A percentile compares a stretch with the other conserved stretches of the same genome.
phyloP scores from a whole-genome alignment of 148 eudicot species.

The Fagopyrum esculentum region DNA sequence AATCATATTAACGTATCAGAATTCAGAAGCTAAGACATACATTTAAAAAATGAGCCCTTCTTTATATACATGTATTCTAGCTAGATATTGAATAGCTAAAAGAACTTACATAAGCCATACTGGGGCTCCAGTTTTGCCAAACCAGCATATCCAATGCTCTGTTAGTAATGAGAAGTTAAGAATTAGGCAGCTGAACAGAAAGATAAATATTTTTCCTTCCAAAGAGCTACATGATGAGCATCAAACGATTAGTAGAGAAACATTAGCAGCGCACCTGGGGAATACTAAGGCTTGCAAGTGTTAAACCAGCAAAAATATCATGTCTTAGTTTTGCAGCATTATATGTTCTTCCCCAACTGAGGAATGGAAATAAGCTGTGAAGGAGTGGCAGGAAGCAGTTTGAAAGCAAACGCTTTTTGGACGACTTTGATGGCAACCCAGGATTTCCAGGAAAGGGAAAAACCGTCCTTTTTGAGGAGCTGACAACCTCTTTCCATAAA shows the following conservation, averaged over 20 bases:
- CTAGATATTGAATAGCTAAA: background rate
- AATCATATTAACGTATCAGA: background rate
- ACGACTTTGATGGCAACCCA: slow-evolving; percentile 17
- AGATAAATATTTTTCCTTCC: background rate
- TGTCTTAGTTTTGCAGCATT: slow-evolving; percentile 30
- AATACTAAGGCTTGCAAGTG: slow-evolving; percentile 53
- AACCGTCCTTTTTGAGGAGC: slow-evolving; percentile 21
- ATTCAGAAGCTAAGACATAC: background rate
- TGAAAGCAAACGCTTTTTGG: background rate
- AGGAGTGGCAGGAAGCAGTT: slow-evolving; percentile 20
- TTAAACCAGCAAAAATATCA: slow-evolving; percentile 43
- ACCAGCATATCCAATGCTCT: slow-evolving; percentile 60
- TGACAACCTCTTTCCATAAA: slow-evolving; percentile 21
- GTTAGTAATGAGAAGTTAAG: slow-evolving; percentile 10
- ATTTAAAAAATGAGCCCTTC: background rate
- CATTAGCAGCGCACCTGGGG: slow-evolving; percentile 30
- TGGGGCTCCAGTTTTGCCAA: slow-evolving; percentile 56
- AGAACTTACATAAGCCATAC: slow-evolving; percentile 47
- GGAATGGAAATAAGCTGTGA: slow-evolving; percentile 38
- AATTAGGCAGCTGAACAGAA: background rate
- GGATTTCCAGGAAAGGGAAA: slow-evolving; percentile 10
- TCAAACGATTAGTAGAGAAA: background rate
- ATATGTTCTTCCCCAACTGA: slow-evolving; percentile 38
- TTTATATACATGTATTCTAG: background rate
- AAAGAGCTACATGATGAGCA: too few relatives aligned